Evolutionary conservation across 768 basidiomycete genomes (phyloP).

Genomic region (Cubamyces lactineus): DNA sequence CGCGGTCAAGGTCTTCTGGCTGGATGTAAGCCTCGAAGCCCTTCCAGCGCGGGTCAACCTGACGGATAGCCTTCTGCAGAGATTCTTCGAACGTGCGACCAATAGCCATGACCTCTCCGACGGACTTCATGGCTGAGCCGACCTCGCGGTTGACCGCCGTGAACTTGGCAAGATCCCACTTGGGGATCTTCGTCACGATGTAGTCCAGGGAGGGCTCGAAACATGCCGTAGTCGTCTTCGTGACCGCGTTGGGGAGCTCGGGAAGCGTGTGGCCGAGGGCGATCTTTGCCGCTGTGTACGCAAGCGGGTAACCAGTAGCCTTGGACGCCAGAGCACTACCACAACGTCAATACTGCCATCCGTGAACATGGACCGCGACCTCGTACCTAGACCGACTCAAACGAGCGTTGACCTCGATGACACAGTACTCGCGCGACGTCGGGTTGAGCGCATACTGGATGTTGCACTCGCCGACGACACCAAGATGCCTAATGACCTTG

Average conservation of each 20-base stretch:
- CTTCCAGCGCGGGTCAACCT: slow-evolving; percentile 95
- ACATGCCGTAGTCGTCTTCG: slow-evolving; percentile 98
- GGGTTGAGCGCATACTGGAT: slow-evolving; percentile 99
- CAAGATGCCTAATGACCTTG: slow-evolving; percentile 84
- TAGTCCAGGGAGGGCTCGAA: slow-evolving; percentile 99
- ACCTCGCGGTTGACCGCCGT: slow-evolving; percentile 91
- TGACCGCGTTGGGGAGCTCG: slow-evolving; percentile 97
- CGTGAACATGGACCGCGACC: slow-evolving; percentile 4
- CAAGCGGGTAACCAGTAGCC: slow-evolving; percentile 97
- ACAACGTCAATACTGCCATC: slow-evolving; percentile 10
- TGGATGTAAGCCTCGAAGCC: slow-evolving; percentile 96
- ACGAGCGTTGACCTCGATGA: slow-evolving; percentile 98
- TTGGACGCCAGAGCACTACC: slow-evolving; percentile 93
- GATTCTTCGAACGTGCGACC: slow-evolving; percentile 99
- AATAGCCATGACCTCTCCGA: slow-evolving; percentile 99
- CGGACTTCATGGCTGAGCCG: slow-evolving; percentile 98
- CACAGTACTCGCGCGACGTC: slow-evolving; percentile 89
- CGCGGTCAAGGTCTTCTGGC: slow-evolving; percentile 82
- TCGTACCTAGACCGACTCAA: slow-evolving; percentile 81
- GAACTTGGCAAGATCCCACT: slow-evolving; percentile 99
- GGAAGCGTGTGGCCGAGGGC: slow-evolving; percentile 97
- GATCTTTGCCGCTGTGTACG: slow-evolving; percentile 99
- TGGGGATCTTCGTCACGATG: slow-evolving; percentile 99
- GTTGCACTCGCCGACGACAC: slow-evolving; percentile 94
- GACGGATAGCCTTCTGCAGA: slow-evolving; percentile 96